Percentiles rank a stretch among this genome's conserved stretches.
These are phyloP conservation scores for Lachancea lanzarotensis DNA, from an alignment of 805 yeast genomes.

Conservation along the genomic window DNA sequence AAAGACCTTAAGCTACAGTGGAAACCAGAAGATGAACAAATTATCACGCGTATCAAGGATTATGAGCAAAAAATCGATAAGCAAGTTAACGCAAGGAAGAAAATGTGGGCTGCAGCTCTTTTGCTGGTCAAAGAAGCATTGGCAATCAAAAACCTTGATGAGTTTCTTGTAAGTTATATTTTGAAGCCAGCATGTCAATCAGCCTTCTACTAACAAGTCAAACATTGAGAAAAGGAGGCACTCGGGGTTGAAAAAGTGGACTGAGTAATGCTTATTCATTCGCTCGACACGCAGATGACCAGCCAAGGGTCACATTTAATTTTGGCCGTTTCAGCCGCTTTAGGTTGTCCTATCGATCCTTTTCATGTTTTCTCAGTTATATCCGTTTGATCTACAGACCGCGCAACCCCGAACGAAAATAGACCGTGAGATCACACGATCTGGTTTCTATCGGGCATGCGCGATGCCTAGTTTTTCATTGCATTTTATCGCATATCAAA, in stretches of 20 bases:
- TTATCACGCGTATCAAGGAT: constrained; percentile 11
- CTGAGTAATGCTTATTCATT: not conserved
- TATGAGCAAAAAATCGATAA: constrained; percentile 12
- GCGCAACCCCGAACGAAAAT: not conserved
- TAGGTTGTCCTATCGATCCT: too few relatives aligned
- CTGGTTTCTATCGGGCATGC: not conserved
- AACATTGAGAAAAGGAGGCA: constrained; percentile 15
- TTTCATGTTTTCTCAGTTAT: not conserved
- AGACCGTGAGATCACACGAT: not conserved
- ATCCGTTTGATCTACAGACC: not conserved
- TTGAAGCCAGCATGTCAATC: not conserved
- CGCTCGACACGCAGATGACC: too few relatives aligned
- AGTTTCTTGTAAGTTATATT: constrained; percentile 20
- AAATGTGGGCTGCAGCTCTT: constrained; percentile 15
- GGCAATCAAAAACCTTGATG: constrained; percentile 20
- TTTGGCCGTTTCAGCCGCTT: too few relatives aligned
- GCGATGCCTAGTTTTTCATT: not conserved
- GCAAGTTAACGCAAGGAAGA: constrained; percentile 16
- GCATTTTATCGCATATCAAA: not conserved
- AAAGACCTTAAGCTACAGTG: constrained; percentile 10
- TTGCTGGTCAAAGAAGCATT: constrained; percentile 24
- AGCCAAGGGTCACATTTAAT: too few relatives aligned
- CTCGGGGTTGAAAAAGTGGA: constrained; percentile 19
- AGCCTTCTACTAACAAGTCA: not conserved
- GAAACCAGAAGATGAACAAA: constrained; percentile 14